Base-by-base conservation (phyloP, 2,329 filamentous ascomycete genomes). In the Penicillium sp. region DNA sequence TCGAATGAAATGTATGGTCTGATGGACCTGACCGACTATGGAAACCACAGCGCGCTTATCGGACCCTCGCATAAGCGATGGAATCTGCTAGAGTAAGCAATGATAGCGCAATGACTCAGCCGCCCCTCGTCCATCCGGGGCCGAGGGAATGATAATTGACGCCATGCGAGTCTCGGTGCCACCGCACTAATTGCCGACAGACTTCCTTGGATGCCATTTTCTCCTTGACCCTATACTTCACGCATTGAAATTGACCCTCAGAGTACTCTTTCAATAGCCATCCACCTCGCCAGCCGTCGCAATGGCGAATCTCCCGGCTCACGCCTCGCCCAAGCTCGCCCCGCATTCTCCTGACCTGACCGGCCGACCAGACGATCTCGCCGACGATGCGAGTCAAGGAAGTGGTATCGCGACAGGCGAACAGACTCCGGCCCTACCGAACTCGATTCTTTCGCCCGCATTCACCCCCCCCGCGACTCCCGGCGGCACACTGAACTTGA, bases 261-360 rank as follows among this genome's bases (percentile, higher is more conserved):
- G 25, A n/a, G 38, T 12, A 25, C 43, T n/a, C 43, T n/a, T 25
- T 15, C 22, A 47, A 31, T 31, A n/a, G 4, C 43, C 6, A 25
- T 31, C 25, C 25, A 31, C 43, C 43, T 31, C 25, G 43, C 25
- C 25, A 14, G 58, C 62, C 53, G 61, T 63, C 67, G 71, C 67
- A 64, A 85, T 86, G 83, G 76, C 81, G 48, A 79, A 84, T 58
- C 77, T 85, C 60, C 83, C 84, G n/a, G 80, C 82, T 41, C 83
- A 84, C 69, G 77, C 81, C 57, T 83, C 83, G 43, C 81, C 82
- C 25, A 75, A 77, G 62, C 75, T 84, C 56, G 71, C 80, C 57
- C 76, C 80, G 60, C 74, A 75, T 59, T 67, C 69, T 11, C 64
- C 67, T 60, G 35, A 48, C 20, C 52, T 39, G 38, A 55, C 58